These are phyloP conservation scores for Pichia sp. DNA, from an alignment of 1,139 yeast species.

Conservation along the genomic window DNA sequence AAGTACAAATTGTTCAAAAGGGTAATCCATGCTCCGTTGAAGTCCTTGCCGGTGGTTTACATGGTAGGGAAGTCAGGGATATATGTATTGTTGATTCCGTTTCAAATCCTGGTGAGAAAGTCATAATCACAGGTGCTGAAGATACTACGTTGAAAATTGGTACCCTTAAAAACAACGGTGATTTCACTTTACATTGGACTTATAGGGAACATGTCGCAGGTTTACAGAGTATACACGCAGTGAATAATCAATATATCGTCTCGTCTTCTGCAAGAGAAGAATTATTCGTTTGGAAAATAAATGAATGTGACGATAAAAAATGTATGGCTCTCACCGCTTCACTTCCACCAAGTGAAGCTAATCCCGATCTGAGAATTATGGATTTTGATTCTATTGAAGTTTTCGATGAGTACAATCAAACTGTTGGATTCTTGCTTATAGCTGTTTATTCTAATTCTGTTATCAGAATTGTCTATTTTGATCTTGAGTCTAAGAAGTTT, in stretches of 20 bases:
- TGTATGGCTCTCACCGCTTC: conserved; percentile 40
- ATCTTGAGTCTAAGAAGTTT: conserved; percentile 34
- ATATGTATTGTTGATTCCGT: conserved; percentile 39
- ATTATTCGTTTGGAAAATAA: conserved; percentile 81
- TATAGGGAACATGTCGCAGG: conserved; percentile 84
- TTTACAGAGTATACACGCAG: conserved; percentile 64
- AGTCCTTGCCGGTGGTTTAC: conserved; percentile 54
- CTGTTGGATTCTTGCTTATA: conserved; percentile 44
- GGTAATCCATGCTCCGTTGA: conserved; percentile 20
- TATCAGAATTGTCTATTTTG: conserved; percentile 58
- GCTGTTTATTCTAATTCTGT: conserved; percentile 83
- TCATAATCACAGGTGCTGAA: conserved; percentile 75
- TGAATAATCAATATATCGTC: conserved; percentile 45
- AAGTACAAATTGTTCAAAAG: conserved; percentile 29
- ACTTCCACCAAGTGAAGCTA: conserved; percentile 40
- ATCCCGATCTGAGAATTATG: conserved; percentile 86
- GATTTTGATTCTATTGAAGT: conserved; percentile 50
- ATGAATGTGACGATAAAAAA: conserved; percentile 36
- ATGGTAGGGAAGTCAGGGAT: conserved; percentile 82
- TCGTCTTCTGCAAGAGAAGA: conserved; percentile 90
- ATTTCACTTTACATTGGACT: conserved; percentile 46
- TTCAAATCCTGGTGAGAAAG: conserved; percentile 23
- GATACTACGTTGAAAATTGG: conserved; percentile 72
- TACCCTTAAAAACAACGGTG: conserved; percentile 36
- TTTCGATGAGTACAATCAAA: conserved; percentile 18